Conservation (phyloP, 2,329 filamentous ascomycete species). For the Zalaria sp. region DNA sequence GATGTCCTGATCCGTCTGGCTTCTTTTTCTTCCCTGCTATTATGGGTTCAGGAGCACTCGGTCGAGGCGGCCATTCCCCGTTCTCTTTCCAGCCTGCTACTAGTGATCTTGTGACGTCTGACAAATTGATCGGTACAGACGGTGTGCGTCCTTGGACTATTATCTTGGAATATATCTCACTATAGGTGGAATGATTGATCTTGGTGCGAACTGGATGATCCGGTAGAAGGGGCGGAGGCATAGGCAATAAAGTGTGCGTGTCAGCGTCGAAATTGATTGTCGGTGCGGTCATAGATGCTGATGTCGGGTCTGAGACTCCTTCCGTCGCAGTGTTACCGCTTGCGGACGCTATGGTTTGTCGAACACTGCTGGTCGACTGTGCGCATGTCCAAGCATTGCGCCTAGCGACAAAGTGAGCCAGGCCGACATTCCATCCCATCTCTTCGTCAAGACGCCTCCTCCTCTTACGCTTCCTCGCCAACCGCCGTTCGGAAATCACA, state of each 20-base stretch:
- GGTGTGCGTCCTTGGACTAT: constrained; percentile 68
- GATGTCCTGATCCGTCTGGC: constrained; percentile 6
- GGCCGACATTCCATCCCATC: constrained; percentile 59
- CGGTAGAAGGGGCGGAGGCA: constrained; percentile 61
- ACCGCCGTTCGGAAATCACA: constrained; percentile 11
- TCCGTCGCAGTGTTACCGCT: constrained; percentile 15
- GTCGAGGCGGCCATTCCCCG: constrained; percentile 77
- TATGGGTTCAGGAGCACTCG: constrained; percentile 33
- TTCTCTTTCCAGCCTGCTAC: constrained; percentile 87
- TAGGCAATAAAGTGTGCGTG: constrained; percentile 43
- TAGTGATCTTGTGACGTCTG: constrained; percentile 65
- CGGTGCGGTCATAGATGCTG: constrained; percentile 5
- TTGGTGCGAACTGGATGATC: constrained; percentile 63
- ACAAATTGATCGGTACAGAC: constrained; percentile 74
- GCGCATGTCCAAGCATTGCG: constrained; percentile 81
- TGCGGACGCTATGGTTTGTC: constrained; percentile 6
- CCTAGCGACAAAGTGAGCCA: constrained; percentile 64
- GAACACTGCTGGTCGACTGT: constrained; percentile 1
- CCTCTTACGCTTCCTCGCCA: constrained; percentile 22
- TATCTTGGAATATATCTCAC: constrained; percentile 80
- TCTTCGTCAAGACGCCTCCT: constrained; percentile 24
- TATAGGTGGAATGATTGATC: constrained; percentile 60
- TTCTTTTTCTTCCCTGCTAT: constrained; percentile 22
- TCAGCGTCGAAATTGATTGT: constrained; percentile 7
- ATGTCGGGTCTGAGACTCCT: constrained; percentile 4